Evolutionary conservation across 768 basidiomycete species (phyloP).

Genomic region (Mrakia hoshinonis): DNA sequence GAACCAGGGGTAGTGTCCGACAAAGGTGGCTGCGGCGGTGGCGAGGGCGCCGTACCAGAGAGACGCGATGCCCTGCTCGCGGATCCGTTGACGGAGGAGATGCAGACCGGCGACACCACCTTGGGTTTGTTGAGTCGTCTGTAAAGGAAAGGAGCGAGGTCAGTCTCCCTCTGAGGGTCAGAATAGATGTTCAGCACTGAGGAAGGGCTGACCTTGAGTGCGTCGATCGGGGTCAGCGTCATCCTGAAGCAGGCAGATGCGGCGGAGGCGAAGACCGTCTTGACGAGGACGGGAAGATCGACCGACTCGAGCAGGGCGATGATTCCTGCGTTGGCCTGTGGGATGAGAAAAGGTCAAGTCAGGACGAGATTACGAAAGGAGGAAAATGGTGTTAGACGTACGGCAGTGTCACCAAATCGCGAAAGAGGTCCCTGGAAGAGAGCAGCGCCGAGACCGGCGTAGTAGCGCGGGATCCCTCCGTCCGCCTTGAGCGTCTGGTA

Average conservation of each 20-base stretch:
- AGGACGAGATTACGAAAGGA: background rate
- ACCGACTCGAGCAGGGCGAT: conserved; percentile 74
- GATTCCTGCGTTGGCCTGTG: conserved; percentile 72
- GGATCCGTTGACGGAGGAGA: conserved; percentile 61
- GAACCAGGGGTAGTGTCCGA: conserved; percentile 70
- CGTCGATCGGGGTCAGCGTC: conserved; percentile 86
- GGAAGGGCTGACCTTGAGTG: conserved; percentile 47
- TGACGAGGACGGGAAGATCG: conserved; percentile 54
- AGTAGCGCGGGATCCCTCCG: conserved; percentile 74
- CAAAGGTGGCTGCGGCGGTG: conserved; percentile 86
- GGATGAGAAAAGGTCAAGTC: background rate
- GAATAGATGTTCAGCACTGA: background rate
- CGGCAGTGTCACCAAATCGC: conserved; percentile 84
- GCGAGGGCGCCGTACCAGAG: conserved; percentile 88
- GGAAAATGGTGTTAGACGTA: background rate
- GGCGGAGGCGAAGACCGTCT: conserved; percentile 69
- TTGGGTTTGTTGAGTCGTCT: conserved; percentile 91
- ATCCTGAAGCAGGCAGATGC: conserved; percentile 80
- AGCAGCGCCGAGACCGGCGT: conserved; percentile 76
- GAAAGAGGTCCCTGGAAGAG: conserved; percentile 48
- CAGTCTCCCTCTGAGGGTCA: background rate
- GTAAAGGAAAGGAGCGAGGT: no score
- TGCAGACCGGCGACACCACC: conserved; percentile 56
- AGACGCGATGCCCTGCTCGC: conserved; percentile 62
- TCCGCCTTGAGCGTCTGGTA: conserved; percentile 61